These are phyloP conservation scores for Polygonum aviculare DNA, from an alignment of 148 eudicot species.

Conservation along the genomic window DNA sequence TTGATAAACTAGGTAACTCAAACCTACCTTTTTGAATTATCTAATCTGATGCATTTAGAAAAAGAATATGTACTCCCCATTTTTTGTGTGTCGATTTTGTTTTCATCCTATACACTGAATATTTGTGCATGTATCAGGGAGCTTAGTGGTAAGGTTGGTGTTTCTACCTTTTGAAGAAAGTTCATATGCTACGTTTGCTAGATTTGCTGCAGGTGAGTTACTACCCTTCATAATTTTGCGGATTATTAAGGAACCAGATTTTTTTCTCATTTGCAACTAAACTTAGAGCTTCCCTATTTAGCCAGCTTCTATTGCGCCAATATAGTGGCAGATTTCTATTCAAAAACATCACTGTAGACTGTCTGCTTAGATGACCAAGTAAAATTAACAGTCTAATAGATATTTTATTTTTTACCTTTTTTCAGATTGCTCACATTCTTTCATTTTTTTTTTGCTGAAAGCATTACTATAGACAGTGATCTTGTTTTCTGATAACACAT, in stretches of 20 bases:
- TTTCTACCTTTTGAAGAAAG: conserved; percentile 99
- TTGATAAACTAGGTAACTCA: conserved; percentile 83
- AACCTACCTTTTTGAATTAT: not conserved
- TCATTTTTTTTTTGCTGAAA: not conserved
- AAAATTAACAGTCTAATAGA: not conserved
- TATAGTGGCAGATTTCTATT: not conserved
- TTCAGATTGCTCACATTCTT: not conserved
- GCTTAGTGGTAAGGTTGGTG: conserved; percentile 93
- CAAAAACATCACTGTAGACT: not conserved
- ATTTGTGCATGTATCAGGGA: conserved; percentile 46
- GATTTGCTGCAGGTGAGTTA: conserved; percentile 89
- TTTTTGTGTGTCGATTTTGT: not conserved
- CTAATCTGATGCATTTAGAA: not conserved
- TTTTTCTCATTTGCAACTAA: not conserved
- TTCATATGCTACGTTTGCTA: conserved; percentile 89
- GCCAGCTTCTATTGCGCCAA: not conserved
- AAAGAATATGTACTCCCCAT: not conserved
- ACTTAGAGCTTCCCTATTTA: not conserved
- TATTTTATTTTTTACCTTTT: not conserved
- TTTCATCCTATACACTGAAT: not conserved
- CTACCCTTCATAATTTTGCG: conserved; percentile 12
- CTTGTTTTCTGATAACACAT: not conserved
- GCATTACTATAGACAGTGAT: not conserved
- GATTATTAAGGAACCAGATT: not conserved
- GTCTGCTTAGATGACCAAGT: not conserved